Base-by-base conservation (phyloP, 2,329 filamentous ascomycete genomes). In the Aspergillus floridensis region DNA sequence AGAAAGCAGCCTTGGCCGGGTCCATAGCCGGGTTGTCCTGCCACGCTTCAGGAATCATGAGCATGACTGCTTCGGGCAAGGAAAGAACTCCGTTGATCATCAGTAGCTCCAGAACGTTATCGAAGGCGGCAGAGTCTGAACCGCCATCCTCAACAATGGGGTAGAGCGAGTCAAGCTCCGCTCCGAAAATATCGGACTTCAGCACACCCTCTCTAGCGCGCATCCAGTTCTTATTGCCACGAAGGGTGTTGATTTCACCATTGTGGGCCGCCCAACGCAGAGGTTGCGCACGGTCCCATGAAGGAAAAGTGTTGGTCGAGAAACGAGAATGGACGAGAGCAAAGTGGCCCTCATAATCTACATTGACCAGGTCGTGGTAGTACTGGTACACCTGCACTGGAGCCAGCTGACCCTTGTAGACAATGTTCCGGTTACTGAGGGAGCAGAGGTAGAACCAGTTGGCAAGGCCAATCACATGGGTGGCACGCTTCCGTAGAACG, bases 221-320 rank as follows among this genome's bases (percentile, higher is more conserved):
- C 93, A 98, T 98, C 93, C 93, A 98, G 80, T 98, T 98, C 84
- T 98, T 98, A 82, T 98, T 98, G 62, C 93, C 93, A 74, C 93
- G 90, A 63, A 98, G 82, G 1, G 93, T 98, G 79, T 98, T 98
- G 75, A 98, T 98, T 80, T 98, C 93, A 83, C 93, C 93, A 76
- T 98, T 98, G 82, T 98, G 93, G 71, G 93, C 93, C 65, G 93
- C 93, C 93, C 93, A 98, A 79, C 93, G 87, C 65, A 98, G 81
- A 64, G 93, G 93, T 81, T 98, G 93, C 62, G 93, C 95, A 80
- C 93, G 90, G 78, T 98, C 95, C 93, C 93, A 98, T 1, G 92
- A 96, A 21, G 93, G 93, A 79, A 98, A 98, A 55, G 93, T 98
- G 82, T 98, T 98, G 62, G 93, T 98, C 31, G 92, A 97, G 80